Evolutionary conservation across 1,139 yeast genomes (phyloP).

Genomic region (Starmera stellimalicola): DNA sequence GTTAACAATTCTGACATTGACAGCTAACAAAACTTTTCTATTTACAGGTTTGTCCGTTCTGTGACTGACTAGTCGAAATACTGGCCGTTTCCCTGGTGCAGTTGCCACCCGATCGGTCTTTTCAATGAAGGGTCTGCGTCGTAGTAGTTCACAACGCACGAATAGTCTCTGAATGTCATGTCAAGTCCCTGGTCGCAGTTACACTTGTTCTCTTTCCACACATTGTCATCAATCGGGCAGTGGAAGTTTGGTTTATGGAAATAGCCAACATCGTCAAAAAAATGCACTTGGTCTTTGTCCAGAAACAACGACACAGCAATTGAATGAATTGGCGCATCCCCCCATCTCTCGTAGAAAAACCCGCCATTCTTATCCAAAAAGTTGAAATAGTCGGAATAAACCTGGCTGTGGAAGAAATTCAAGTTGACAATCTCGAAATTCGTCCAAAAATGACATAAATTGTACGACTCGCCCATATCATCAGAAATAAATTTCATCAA

Average conservation of each 20-base stretch:
- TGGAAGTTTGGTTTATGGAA: slow-evolving; percentile 48
- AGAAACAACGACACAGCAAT: slow-evolving; percentile 44
- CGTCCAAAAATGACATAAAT: slow-evolving; percentile 65
- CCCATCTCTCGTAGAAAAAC: slow-evolving; percentile 62
- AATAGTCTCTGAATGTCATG: slow-evolving; percentile 23
- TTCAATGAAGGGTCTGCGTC: slow-evolving; percentile 32
- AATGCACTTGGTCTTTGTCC: slow-evolving; percentile 38
- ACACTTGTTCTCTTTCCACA: slow-evolving; percentile 38
- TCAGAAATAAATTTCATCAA: slow-evolving; percentile 41
- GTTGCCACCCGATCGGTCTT: slow-evolving; percentile 46
- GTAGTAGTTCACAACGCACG: slow-evolving; percentile 43
- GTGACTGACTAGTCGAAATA: background rate
- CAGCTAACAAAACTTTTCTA: too few species aligned
- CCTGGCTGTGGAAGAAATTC: slow-evolving; percentile 42
- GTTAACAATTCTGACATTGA: too few species aligned
- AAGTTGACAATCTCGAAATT: slow-evolving; percentile 58
- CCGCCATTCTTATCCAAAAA: slow-evolving; percentile 46
- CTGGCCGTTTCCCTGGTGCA: slow-evolving; percentile 7
- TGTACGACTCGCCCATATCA: slow-evolving; percentile 39
- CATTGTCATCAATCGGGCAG: slow-evolving; percentile 43
- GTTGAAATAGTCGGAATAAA: slow-evolving; percentile 38
- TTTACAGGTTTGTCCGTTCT: too few species aligned
- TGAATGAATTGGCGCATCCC: slow-evolving; percentile 61
- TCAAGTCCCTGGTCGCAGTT: slow-evolving; percentile 38
- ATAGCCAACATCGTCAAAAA: slow-evolving; percentile 50